Percentiles rank a stretch among this genome's conserved stretches.
Conservation (phyloP, 1,139 yeast genomes). For the Zygosaccharomyces pseudobailii region DNA sequence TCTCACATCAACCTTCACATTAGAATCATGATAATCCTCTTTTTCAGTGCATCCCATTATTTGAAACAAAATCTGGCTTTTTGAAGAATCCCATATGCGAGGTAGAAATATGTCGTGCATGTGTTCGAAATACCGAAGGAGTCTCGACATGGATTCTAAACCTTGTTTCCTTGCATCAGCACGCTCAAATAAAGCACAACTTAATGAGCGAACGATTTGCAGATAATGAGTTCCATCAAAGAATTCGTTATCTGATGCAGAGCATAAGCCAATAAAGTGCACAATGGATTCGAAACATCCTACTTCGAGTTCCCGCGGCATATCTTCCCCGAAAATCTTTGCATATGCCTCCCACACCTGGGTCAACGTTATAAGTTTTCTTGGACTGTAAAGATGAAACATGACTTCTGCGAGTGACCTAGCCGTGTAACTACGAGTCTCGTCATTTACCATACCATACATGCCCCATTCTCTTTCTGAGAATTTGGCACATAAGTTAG, state of each 20-base stretch:
- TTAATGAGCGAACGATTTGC: conserved; percentile 20
- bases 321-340: conserved; percentile 28
- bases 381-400: conserved; percentile 19
- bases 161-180: conserved; percentile 11
- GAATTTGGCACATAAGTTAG: conserved; percentile 20
- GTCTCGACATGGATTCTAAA: conserved; percentile 21
- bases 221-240: conserved; percentile 27
- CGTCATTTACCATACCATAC: conserved; percentile 29
- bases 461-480: conserved; percentile 25
- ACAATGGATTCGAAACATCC: conserved; percentile 36
- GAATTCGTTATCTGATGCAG: conserved; percentile 25
- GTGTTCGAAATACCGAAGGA: conserved; percentile 19
- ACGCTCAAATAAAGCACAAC: conserved; percentile 17
- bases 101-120: conserved; percentile 27
- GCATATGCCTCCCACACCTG: conserved; percentile 29
- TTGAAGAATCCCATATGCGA: conserved; percentile 25
- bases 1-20: conserved; percentile 8
- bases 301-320: conserved; percentile 26
- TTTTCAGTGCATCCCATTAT: conserved; percentile 15
- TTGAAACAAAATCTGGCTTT: conserved; percentile 23
- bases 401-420: conserved; percentile 35
- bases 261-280: conserved; percentile 31
- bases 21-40: conserved; percentile 17
- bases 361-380: conserved; percentile 16
- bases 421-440: conserved; percentile 32